These are phyloP conservation scores for Juncus inflexus DNA, from an alignment of 176 grass and related monocot genomes.

Conservation along the genomic window DNA sequence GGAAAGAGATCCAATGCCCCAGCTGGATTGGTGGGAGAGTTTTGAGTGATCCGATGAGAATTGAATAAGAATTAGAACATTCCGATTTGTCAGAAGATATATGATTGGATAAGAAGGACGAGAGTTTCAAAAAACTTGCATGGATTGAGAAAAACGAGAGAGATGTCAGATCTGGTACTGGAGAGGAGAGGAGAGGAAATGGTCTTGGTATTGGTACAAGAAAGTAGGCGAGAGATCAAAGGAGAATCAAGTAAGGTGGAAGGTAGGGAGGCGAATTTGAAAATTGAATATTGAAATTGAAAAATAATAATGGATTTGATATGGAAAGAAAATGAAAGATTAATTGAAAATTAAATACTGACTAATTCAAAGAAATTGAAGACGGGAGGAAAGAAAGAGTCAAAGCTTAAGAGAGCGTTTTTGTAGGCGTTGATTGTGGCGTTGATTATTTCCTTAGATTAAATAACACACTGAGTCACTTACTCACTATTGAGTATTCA, in stretches of 20 bases:
- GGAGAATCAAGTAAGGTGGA: neutral
- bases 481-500: no score
- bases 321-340: no score
- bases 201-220: slow-evolving; percentile 6
- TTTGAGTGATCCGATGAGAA: neutral
- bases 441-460: no score
- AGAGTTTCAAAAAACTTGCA: slow-evolving; percentile 27
- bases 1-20: slow-evolving; percentile 23
- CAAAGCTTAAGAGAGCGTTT: no score
- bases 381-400: no score
- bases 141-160: neutral
- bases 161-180: neutral
- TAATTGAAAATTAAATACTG: no score
- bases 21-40: neutral
- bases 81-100: slow-evolving; percentile 20
- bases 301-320: no score
- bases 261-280: slow-evolving; percentile 19
- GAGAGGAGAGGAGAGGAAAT: neutral
- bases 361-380: no score
- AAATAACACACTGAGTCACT: no score
- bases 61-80: slow-evolving; percentile 27
- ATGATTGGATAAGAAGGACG: neutral
- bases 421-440: no score
- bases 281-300: no score
- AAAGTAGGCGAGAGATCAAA: neutral